A percentile compares a stretch with the other conserved stretches of the same genome.
These are phyloP conservation scores for Phytophthora foliorum DNA, from an alignment of 352 stramenopile species.

Conservation along the genomic window DNA sequence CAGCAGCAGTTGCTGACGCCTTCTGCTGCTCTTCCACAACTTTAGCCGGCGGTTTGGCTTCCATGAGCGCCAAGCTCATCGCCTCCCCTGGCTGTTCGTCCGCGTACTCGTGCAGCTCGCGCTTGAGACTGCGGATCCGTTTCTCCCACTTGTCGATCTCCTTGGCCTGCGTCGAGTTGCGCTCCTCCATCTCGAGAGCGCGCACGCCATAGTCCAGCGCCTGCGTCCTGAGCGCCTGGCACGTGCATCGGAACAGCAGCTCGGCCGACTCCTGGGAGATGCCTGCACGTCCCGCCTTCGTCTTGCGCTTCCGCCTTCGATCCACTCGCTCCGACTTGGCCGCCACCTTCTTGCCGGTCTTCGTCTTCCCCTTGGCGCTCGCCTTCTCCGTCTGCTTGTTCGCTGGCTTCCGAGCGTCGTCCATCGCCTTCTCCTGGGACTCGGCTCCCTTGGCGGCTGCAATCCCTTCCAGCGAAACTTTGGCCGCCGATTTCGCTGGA, in stretches of 20 bases:
- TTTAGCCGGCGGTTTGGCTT: neutral
- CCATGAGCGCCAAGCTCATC: conserved; percentile 4
- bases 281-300: neutral
- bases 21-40: conserved; percentile 6
- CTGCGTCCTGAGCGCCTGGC: conserved; percentile 44
- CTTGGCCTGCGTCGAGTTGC: conserved; percentile 34
- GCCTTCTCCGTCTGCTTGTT: neutral
- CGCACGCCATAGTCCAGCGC: conserved; percentile 60
- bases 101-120: conserved; percentile 38
- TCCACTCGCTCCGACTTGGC: conserved; percentile 12
- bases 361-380: conserved; percentile 12
- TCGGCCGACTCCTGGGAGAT: conserved; percentile 40
- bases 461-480: conserved; percentile 4
- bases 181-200: conserved; percentile 51
- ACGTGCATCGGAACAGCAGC: conserved; percentile 59
- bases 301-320: conserved; percentile 34
- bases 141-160: conserved; percentile 55
- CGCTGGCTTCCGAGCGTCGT: neutral
- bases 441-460: neutral
- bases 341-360: conserved; percentile 21
- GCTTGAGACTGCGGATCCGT: conserved; percentile 41
- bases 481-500: conserved; percentile 1
- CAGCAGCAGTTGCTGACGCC: neutral
- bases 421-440: neutral
- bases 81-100: conserved; percentile 20